These are phyloP conservation scores for Penicillium occitanis DNA, from an alignment of 2,329 filamentous ascomycete species.

Conservation along the genomic window DNA sequence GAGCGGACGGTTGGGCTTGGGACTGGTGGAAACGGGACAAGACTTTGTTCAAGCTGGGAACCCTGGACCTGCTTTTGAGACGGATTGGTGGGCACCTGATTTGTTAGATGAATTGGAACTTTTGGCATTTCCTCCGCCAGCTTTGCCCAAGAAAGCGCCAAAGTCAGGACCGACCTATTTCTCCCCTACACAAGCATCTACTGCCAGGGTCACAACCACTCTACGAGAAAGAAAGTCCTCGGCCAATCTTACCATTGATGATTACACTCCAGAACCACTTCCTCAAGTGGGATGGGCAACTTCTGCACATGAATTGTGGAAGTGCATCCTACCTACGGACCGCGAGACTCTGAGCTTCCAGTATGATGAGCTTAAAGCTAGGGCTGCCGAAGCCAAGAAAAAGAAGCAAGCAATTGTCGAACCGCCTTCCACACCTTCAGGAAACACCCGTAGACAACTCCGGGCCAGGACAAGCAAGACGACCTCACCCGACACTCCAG, in stretches of 20 bases:
- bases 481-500: slow-evolving; percentile 48
- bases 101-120: slow-evolving; percentile 70
- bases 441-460: slow-evolving; percentile 67
- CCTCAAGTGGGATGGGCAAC: slow-evolving; percentile 83
- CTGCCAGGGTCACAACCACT: slow-evolving; percentile 72
- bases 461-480: slow-evolving; percentile 64
- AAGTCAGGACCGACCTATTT: slow-evolving; percentile 70
- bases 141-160: slow-evolving; percentile 53
- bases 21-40: slow-evolving; percentile 1
- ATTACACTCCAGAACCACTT: slow-evolving; percentile 62
- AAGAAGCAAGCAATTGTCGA: slow-evolving; percentile 62
- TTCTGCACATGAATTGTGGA: slow-evolving; percentile 79
- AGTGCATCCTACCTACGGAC: slow-evolving; percentile 73
- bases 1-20: slow-evolving; percentile 43
- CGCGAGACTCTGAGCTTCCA: slow-evolving; percentile 74
- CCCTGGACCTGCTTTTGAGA: slow-evolving; percentile 54
- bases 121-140: slow-evolving; percentile 53
- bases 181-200: slow-evolving; percentile 83
- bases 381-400: slow-evolving; percentile 61
- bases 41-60: slow-evolving; percentile 24
- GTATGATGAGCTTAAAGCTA: slow-evolving; percentile 73
- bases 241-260: slow-evolving; percentile 44
- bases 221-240: slow-evolving; percentile 54
- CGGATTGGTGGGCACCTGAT: slow-evolving; percentile 67
- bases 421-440: slow-evolving; percentile 41